Evolutionary conservation across 208 protist species (phyloP), one percentile per base, ranked within the genome.

Genomic region (Plasmodiophora brassicae): DNA sequence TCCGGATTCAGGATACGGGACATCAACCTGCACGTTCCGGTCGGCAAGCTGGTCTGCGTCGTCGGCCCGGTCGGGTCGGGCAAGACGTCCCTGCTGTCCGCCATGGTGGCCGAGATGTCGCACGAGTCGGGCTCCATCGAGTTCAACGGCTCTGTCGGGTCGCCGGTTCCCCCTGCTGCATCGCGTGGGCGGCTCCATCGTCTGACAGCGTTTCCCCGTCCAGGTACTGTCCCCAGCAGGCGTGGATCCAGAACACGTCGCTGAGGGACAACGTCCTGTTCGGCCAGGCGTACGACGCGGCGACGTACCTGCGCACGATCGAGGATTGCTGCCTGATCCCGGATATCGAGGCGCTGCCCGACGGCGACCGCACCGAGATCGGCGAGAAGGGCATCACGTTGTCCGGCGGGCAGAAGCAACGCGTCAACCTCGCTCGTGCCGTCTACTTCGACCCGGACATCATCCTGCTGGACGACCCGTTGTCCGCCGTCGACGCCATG

Each of bases 181-280:
- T n/a, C n/a, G n/a, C n/a, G n/a, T n/a, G n/a, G n/a, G n/a, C n/a
- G n/a, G n/a, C n/a, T n/a, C n/a, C n/a, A n/a, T n/a, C n/a, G n/a
- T n/a, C n/a, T n/a, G n/a, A n/a, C n/a, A n/a, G n/a, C 1, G 25
- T 60, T 8, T 92, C 92, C 0, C 32, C 0, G 0, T 71, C 95
- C 20, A 94, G 92, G 0, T 95, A 95, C 71, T 92, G 94, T 22
- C 88, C 94, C 32, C 95, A 97, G 88, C 88, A 92, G 88, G 89
- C 93, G 22, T 97, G 94, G 92, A 95, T 96, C n/a, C 85, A 91
- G 0, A 96, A 94, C 85, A 84, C 88, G 0, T 95, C 94, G 0
- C n/a, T 97, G 0, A 57, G 83, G 8, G 93, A 97, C 14, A 97
- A 97, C 88, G 95, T 97, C 78, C 54, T 95, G n/a, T 95, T 96